Evolutionary conservation across 176 grass and related monocot genomes (phyloP), one percentile per base, ranked within the genome.

Genomic region (Alloteropsis semialata): DNA sequence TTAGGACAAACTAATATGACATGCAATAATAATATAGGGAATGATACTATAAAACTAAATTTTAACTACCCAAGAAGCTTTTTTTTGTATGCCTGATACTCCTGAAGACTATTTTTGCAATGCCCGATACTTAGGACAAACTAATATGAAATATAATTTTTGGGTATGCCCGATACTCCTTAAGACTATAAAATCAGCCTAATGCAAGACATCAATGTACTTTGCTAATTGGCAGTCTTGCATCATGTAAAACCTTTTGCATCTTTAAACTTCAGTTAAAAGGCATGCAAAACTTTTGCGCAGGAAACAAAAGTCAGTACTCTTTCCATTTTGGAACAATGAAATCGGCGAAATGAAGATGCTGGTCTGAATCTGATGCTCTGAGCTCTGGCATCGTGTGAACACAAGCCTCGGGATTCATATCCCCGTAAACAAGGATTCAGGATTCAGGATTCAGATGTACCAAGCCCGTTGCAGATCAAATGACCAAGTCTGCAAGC

Each of bases 331-430:
- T 12, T 32, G 13, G 60, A 63, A 63, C 17, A 36, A 36, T 1
- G 9, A 10, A 22, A 29, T 24, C 14, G 3, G 63, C 1, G 15
- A 69, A 56, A 42, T 56, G 49, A 17, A 41, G n/a, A 57, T 43
- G 24, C 22, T 70, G n/a, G 28, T 41, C 28, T 82, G 55, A 70
- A 74, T 74, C 69, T 42, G 81, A 83, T 74, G 53, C 69, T 36
- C 5, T 37, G 15, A 38, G 44, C 57, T 65, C 59, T 65, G 28
- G 14, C 8, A 10, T 54, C 7, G n/a, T 43, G 48, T 18, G 13
- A 57, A 39, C 18, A 51, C 79, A 22, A n/a, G 24, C 56, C 10
- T 28, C 39, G 42, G 62, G 65, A 79, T 85, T 27, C 38, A 60
- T 39, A 85, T 27, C 43, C 17, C 17, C 41, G 4, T 28, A 74